Conservation (phyloP, 225 moss, liverwort and hornwort species). For the Pseudoscleropodium purum region DNA sequence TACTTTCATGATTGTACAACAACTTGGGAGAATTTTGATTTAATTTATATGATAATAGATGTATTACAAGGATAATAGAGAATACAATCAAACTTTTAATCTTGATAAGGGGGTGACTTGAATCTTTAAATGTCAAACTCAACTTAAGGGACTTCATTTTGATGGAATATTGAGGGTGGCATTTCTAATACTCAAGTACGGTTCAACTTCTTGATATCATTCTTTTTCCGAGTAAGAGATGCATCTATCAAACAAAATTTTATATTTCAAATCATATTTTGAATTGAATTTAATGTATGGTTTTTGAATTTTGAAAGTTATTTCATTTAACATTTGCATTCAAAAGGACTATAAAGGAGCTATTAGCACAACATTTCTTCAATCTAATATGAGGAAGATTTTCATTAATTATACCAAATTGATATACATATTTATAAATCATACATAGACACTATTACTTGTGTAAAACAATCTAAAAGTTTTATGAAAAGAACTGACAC, state of each 20-base stretch:
- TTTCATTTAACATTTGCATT: no score
- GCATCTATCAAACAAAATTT: neutral
- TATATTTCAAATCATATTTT: neutral
- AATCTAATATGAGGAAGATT: no score
- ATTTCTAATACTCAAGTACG: neutral
- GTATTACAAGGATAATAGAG: neutral
- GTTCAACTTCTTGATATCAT: neutral
- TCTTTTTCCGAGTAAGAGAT: neutral
- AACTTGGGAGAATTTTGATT: neutral
- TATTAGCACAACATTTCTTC: no score
- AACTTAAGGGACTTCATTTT: neutral
- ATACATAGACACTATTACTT: no score
- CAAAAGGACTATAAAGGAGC: no score
- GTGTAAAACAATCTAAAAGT: no score
- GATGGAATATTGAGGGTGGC: neutral
- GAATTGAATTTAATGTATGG: neutral
- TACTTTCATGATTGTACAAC: fast-evolving
- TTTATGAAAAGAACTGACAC: no score
- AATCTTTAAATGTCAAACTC: neutral
- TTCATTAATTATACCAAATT: no score
- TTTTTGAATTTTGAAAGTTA: neutral
- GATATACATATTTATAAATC: no score
- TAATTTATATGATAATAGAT: neutral
- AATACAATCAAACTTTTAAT: neutral
- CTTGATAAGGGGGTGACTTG: neutral